phyloP scores from a whole-genome alignment of 495 filamentous ascomycete genomes.

The Lophium mytilinum region DNA sequence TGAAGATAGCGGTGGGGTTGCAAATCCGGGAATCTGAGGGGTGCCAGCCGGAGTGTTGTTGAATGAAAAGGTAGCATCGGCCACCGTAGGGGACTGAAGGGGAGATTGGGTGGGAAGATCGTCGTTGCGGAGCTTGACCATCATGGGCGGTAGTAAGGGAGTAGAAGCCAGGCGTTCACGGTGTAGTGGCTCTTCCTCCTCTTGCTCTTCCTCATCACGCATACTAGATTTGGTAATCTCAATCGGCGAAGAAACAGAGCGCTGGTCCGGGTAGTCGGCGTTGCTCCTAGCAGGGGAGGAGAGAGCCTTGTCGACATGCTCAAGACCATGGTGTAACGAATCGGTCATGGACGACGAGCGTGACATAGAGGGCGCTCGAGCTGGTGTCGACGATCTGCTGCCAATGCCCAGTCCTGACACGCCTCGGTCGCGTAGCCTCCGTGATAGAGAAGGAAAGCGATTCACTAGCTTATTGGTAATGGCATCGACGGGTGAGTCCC shows the following conservation, averaged over 20 bases:
- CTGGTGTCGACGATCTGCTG: constrained; percentile 34
- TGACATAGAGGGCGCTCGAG: constrained; percentile 49
- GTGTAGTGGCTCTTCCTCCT: constrained; percentile 27
- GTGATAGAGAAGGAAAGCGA: constrained; percentile 64
- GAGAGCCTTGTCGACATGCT: constrained; percentile 33
- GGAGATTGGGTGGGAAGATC: constrained; percentile 57
- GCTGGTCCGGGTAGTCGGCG: constrained; percentile 47
- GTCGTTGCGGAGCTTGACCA: constrained; percentile 46
- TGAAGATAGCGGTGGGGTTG: constrained; percentile 71
- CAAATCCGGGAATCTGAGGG: constrained; percentile 42
- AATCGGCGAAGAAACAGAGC: constrained; percentile 37
- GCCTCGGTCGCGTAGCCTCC: constrained; percentile 50
- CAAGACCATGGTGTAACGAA: constrained; percentile 41
- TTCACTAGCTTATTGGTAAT: constrained; percentile 61
- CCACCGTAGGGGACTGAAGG: constrained; percentile 70
- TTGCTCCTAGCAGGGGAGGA: constrained; percentile 59
- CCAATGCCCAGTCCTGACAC: constrained; percentile 39
- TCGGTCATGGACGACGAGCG: constrained; percentile 62
- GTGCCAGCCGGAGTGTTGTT: constrained; percentile 37
- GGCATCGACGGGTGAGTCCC: constrained; percentile 53
- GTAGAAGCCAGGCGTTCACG: constrained; percentile 58
- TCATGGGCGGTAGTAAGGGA: constrained; percentile 71
- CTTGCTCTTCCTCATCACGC: constrained; percentile 7
- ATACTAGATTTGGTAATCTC: constrained; percentile 47
- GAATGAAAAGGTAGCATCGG: constrained; percentile 36